A percentile compares a stretch with the other conserved stretches of the same genome.
Conservation (phyloP, 805 yeast species). For the Saturnispora quitensis region DNA sequence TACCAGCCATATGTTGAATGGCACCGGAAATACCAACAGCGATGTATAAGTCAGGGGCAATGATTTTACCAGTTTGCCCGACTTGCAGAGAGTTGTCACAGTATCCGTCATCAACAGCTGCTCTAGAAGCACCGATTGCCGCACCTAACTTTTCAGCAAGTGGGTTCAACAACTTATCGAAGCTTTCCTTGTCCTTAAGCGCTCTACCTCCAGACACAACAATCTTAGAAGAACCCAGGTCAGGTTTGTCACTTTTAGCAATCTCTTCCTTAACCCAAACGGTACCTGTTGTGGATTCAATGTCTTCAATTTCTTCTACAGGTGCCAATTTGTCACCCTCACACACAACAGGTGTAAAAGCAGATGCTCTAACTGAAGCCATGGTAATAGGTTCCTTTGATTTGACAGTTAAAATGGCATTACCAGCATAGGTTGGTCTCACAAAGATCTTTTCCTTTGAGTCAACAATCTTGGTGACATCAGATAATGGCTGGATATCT, state of each 20-base stretch:
- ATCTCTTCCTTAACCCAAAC: constrained; percentile 73
- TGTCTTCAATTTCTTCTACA: constrained; percentile 39
- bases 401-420: constrained; percentile 76
- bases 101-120: constrained; percentile 94
- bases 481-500: constrained; percentile 83
- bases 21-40: constrained; percentile 97
- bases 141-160: constrained; percentile 79
- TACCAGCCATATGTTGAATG: constrained; percentile 96
- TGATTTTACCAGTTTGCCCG: constrained; percentile 97
- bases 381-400: constrained; percentile 57
- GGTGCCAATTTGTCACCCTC: constrained; percentile 30
- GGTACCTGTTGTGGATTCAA: constrained; percentile 32
- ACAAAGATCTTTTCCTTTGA: constrained; percentile 53
- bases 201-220: constrained; percentile 96
- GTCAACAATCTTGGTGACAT: constrained; percentile 58
- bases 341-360: constrained; percentile 44
- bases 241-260: constrained; percentile 79
- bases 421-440: constrained; percentile 95
- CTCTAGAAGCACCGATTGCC: constrained; percentile 96
- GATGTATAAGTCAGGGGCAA: constrained; percentile 89
- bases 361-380: constrained; percentile 75
- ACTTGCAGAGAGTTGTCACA: constrained; percentile 95
- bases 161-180: constrained; percentile 69
- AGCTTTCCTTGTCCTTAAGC: constrained; percentile 79
- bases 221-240: constrained; percentile 68